Evolutionary conservation across 768 basidiomycete genomes (phyloP), one percentile per base, ranked within the genome.

Genomic region (Panaeolus cyanescens): DNA sequence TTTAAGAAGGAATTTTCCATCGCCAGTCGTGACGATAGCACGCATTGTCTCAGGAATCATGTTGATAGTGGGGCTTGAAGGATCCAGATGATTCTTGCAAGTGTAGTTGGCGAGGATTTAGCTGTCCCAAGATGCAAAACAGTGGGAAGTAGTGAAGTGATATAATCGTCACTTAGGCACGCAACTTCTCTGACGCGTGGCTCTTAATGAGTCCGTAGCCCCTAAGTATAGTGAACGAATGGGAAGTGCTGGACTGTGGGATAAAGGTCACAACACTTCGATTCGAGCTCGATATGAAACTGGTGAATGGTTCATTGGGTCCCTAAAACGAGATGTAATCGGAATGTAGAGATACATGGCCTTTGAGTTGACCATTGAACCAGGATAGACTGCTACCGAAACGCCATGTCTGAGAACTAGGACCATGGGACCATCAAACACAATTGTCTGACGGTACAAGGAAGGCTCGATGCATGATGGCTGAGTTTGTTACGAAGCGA

Each of bases 1-100:
- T 59, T 63, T 59, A 25, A 71, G 60, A 17, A 50, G 54, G 36
- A 64, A 60, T 42, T 32, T 59, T 25, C 68, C 68, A 30, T 69
- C 59, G 13, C 68, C 67, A 60, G 58, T 58, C 7, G 66, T 64
- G 32, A 68, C 69, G 5, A 71, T 57, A 28, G 68, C 69, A 59
- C 64, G 58, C 69, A 71, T 71, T n/a, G 56, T 62, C 22, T 65
- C 59, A 25, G 50, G 61, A 7, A 45, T 39, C 62, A 63, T 62
- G 25, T 28, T 39, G 34, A 36, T 33, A 54, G 32, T 62, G 53
- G 15, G 45, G 37, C 33, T 50, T 31, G 20, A 31, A 50, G 45
- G 25, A 50, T 50, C 30, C 45, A 50, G 25, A n/a, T 50, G 25
- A 7, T 20, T 50, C 15, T 9, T 28, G 5, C 30, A 7, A 6